phyloP scores from a whole-genome alignment of 192 early-diverging fungal species.

The Radiomyces spectabilis region DNA sequence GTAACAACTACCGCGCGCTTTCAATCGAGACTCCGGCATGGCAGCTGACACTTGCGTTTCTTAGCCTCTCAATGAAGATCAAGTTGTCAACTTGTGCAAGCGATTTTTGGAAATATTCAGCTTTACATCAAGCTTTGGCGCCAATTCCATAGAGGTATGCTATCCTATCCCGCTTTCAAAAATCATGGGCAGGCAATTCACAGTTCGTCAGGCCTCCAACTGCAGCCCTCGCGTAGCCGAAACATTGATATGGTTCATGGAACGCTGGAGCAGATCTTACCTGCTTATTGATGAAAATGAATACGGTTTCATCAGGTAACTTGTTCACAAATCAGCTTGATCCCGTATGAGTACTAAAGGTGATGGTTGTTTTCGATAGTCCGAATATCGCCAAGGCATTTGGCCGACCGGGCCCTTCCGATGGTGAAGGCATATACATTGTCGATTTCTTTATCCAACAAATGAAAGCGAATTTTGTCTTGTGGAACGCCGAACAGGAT shows the following conservation, averaged over 20 bases:
- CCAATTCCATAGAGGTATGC: conserved; percentile 31
- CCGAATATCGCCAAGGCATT: conserved; percentile 47
- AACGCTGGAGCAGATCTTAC: conserved; percentile 68
- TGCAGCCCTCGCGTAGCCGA: conserved; percentile 67
- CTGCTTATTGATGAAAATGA: conserved; percentile 54
- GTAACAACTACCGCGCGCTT: too few relatives aligned
- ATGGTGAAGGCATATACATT: conserved; percentile 46
- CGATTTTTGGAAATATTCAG: conserved; percentile 43
- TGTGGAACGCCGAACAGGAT: conserved; percentile 68
- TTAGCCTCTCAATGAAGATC: conserved; percentile 31
- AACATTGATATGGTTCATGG: conserved; percentile 67
- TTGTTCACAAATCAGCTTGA: background rate
- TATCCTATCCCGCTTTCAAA: background rate
- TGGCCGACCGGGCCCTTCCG: conserved; percentile 34
- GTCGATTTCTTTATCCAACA: conserved; percentile 58
- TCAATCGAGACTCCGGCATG: too few relatives aligned
- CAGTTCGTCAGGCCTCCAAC: conserved; percentile 42
- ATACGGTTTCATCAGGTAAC: conserved; percentile 49
- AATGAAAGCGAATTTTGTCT: conserved; percentile 49
- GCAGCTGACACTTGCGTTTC: too few relatives aligned
- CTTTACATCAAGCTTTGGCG: conserved; percentile 42
- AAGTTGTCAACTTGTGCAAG: conserved; percentile 40
- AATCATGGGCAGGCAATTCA: too few relatives aligned
- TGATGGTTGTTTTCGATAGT: conserved; percentile 20
- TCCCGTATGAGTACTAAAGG: background rate